Percentiles rank a stretch among this genome's conserved stretches.
Conservation (phyloP, 148 eudicot species). For the Cornus florida region DNA sequence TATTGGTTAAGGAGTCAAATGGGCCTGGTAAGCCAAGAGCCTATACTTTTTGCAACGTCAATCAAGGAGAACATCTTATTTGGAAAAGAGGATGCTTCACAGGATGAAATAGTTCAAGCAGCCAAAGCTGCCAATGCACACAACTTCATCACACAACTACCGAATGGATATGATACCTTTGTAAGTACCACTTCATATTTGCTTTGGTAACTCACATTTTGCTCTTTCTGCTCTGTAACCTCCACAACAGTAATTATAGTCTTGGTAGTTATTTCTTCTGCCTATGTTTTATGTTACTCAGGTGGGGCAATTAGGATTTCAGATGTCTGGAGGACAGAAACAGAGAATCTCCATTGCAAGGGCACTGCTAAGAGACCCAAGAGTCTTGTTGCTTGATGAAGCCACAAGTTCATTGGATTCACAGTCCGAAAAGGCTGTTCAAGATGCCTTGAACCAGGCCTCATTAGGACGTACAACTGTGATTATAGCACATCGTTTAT, state of each 20-base stretch:
- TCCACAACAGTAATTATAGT: neutral
- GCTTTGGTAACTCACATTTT: neutral
- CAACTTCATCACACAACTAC: slow-evolving; percentile 17
- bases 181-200: neutral
- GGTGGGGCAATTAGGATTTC: slow-evolving; percentile 28
- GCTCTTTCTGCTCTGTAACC: neutral
- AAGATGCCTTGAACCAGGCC: slow-evolving; percentile 21
- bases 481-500: slow-evolving; percentile 17
- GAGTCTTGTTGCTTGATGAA: slow-evolving; percentile 22
- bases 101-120: slow-evolving; percentile 14
- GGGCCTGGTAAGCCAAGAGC: slow-evolving; percentile 26
- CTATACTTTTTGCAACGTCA: slow-evolving; percentile 23
- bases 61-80: slow-evolving; percentile 25
- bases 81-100: slow-evolving; percentile 17
- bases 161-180: slow-evolving; percentile 21
- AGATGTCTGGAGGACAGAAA: slow-evolving; percentile 26
- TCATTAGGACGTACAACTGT: slow-evolving; percentile 27
- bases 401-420: slow-evolving; percentile 28
- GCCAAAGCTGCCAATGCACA: slow-evolving; percentile 25
- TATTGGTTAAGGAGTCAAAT: slow-evolving; percentile 23
- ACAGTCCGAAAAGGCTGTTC: slow-evolving; percentile 24
- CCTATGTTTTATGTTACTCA: neutral
- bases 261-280: neutral
- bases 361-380: slow-evolving; percentile 20
- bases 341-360: slow-evolving; percentile 23